Base-by-base conservation (phyloP, 768 basidiomycete genomes). In the Pisolithus albus region DNA sequence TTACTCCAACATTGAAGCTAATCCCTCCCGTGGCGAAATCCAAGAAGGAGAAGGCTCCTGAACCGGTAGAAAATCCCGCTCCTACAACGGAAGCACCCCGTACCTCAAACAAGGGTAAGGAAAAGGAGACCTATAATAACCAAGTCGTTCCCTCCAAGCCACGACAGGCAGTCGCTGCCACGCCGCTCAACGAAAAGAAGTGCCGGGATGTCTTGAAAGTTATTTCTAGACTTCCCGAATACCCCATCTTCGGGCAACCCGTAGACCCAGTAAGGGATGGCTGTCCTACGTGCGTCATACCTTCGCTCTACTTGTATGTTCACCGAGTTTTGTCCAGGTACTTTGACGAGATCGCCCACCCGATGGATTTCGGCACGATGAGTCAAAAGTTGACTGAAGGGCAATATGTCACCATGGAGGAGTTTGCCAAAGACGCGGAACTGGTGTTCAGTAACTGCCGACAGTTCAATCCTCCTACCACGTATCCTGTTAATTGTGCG, bases 301-400 rank as follows among this genome's bases (percentile, higher is more conserved):
- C 39, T 48, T 38, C 45, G 2, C 11, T 30, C 42, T 34, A 47
- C 13, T 47, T n/a, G 7, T 10, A 10, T 23, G 50, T 30, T 7
- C 36, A 26, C 30, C 52, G 46, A 57, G 28, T 37, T 41, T 56
- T 54, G 16, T 30, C 16, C 59, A 96, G 92, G 18, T 98, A 98
- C 66, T 82, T 88, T 54, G 83, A 94, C 5, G 95, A 97, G 69
- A 95, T 98, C 62, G 70, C 80, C 53, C 72, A 87, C 57, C 95
- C 95, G 6, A 97, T 97, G 95, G 93, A 97, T 69, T 83, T 97
- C 48, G 81, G 81, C 8, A 95, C 94, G 2, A 88, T 96, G 58
- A 66, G 66, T 13, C 70, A 74, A 37, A 91, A 88, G 61, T 71
- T 96, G 53, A 74, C 76, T 37, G 71, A 79, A 47, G 79, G 76